Conservation (phyloP, 2,329 filamentous ascomycete species). For the Ophiostoma ips region DNA sequence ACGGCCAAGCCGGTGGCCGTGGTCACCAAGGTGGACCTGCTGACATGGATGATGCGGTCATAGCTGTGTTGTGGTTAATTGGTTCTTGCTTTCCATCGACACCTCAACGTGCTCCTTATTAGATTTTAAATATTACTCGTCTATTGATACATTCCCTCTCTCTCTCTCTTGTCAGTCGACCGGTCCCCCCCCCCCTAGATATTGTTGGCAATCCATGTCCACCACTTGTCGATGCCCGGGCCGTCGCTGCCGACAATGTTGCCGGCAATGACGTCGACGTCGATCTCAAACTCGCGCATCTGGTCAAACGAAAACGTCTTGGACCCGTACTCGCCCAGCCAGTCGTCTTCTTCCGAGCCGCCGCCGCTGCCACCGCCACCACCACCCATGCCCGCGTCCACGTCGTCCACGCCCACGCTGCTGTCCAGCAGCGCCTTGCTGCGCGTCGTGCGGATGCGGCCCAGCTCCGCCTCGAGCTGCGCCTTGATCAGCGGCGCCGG, state of each 20-base stretch:
- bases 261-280: constrained; percentile 64
- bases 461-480: constrained; percentile 67
- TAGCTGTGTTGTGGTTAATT: neutral
- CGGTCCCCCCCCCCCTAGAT: constrained; percentile 31
- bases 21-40: constrained; percentile 89
- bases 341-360: constrained; percentile 59
- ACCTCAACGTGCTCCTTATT: neutral
- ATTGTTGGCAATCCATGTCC: constrained; percentile 73
- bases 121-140: neutral
- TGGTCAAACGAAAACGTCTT: constrained; percentile 66
- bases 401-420: constrained; percentile 47
- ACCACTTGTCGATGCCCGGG: constrained; percentile 71
- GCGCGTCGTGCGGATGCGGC: constrained; percentile 59
- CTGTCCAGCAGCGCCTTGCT: constrained; percentile 74
- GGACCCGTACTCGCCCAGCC: constrained; percentile 70
- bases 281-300: constrained; percentile 71
- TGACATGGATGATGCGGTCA: constrained; percentile 76
- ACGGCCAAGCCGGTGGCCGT: constrained; percentile 70
- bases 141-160: no score
- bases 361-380: constrained; percentile 22
- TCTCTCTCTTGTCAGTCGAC: neutral
- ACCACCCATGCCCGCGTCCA: constrained; percentile 29
- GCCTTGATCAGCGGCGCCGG: constrained; percentile 63
- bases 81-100: neutral
- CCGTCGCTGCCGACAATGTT: constrained; percentile 50